Evolutionary conservation across 257 asterid genomes (phyloP).

Genomic region (Ilex aquifolium): DNA sequence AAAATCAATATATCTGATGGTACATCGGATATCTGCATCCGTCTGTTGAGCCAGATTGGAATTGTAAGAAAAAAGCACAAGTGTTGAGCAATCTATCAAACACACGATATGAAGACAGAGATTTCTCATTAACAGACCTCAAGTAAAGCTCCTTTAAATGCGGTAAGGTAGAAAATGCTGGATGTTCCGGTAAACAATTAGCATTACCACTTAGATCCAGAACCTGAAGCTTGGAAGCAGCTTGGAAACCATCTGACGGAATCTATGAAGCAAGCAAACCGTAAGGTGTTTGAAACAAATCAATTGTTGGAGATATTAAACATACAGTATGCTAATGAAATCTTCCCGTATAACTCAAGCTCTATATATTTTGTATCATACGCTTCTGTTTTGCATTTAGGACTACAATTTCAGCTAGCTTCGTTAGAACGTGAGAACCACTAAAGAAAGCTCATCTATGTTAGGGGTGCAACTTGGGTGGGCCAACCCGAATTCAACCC

Average conservation of each 20-base stretch:
- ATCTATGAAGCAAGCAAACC: slow-evolving; percentile 36
- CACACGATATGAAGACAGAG: background rate
- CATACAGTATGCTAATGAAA: background rate
- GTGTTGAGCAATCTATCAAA: slow-evolving; percentile 7
- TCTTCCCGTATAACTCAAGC: too few relatives aligned
- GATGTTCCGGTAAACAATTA: slow-evolving; percentile 62
- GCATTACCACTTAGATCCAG: slow-evolving; percentile 80
- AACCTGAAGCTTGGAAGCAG: slow-evolving; percentile 75
- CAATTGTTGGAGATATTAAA: slow-evolving; percentile 6
- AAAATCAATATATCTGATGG: slow-evolving; percentile 61
- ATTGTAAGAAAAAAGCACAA: slow-evolving; percentile 19
- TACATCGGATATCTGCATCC: slow-evolving; percentile 64
- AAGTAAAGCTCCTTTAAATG: slow-evolving; percentile 87
- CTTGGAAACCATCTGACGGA: slow-evolving; percentile 68
- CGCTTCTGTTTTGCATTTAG: too few relatives aligned
- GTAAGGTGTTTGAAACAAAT: slow-evolving; percentile 10
- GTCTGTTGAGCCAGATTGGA: slow-evolving; percentile 45
- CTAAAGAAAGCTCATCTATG: too few relatives aligned
- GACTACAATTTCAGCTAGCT: too few relatives aligned
- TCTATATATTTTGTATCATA: too few relatives aligned
- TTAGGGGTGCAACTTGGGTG: too few relatives aligned
- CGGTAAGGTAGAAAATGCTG: slow-evolving; percentile 60
- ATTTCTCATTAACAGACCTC: slow-evolving; percentile 46
- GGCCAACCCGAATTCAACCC: too few relatives aligned
- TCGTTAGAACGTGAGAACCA: too few relatives aligned